Evolutionary conservation across 2,329 filamentous ascomycete genomes (phyloP).

Genomic region (Lasiodiplodia theobromae): DNA sequence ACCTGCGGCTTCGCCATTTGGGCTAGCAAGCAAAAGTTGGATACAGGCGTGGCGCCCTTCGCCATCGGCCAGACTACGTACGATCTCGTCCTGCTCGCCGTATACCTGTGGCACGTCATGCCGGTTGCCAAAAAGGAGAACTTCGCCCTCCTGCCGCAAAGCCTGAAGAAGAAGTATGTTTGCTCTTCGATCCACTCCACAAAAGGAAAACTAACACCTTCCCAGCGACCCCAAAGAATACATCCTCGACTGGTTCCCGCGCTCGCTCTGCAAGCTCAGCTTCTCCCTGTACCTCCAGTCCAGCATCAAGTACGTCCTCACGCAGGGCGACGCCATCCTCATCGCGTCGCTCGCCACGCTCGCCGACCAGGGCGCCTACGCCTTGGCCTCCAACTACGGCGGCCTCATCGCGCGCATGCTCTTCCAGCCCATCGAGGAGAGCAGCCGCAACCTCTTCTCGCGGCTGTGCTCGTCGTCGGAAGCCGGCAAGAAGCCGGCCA

Average conservation of each 20-base stretch:
- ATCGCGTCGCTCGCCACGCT: constrained; percentile 80
- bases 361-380: constrained; percentile 87
- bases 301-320: constrained; percentile 88
- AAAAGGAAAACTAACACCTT: not conserved
- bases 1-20: constrained; percentile 76
- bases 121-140: constrained; percentile 62
- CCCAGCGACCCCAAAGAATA: constrained; percentile 12
- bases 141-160: constrained; percentile 72
- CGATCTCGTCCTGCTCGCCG: constrained; percentile 69
- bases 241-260: constrained; percentile 63
- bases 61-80: constrained; percentile 86
- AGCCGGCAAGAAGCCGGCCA: constrained; percentile 17
- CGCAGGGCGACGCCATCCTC: constrained; percentile 91
- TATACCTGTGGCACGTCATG: constrained; percentile 72
- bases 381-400: constrained; percentile 90
- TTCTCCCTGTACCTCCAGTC: constrained; percentile 88
- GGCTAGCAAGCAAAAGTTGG: constrained; percentile 59
- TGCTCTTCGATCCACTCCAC: not conserved
- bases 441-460: constrained; percentile 87
- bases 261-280: constrained; percentile 73
- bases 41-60: constrained; percentile 84
- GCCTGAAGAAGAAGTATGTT: constrained; percentile 52
- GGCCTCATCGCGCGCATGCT: constrained; percentile 86
- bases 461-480: constrained; percentile 67
- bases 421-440: constrained; percentile 96